These are phyloP conservation scores for Paraphoma sp. DNA, from an alignment of 2,329 filamentous ascomycete genomes.

Conservation along the genomic window DNA sequence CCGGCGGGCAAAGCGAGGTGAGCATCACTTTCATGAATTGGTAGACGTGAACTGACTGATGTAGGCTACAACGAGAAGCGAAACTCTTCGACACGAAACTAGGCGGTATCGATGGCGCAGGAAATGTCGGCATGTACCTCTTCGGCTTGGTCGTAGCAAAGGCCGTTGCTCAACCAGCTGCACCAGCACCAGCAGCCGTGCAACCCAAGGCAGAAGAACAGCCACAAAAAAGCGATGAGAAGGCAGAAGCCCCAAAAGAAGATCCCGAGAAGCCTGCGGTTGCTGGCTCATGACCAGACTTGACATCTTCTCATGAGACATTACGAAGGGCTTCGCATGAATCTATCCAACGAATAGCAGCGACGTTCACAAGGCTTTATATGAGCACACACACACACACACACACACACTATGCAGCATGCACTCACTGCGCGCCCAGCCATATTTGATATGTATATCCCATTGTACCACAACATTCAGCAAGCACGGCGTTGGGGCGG, in stretches of 20 bases:
- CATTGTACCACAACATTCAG: slow-evolving; percentile 7
- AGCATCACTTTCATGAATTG: neutral
- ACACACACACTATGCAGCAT: neutral
- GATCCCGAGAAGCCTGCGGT: slow-evolving; percentile 1
- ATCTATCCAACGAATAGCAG: neutral
- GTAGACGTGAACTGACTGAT: neutral
- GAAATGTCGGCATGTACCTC: slow-evolving; percentile 74
- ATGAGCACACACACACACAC: neutral
- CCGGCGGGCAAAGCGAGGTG: slow-evolving; percentile 75
- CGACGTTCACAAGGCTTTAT: no score
- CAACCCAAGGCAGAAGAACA: slow-evolving; percentile 9
- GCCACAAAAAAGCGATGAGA: slow-evolving; percentile 5
- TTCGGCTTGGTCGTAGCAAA: slow-evolving; percentile 70
- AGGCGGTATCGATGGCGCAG: slow-evolving; percentile 79
- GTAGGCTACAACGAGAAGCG: slow-evolving; percentile 77
- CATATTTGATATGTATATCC: slow-evolving; percentile 1
- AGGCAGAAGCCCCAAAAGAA: neutral
- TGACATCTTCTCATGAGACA: neutral
- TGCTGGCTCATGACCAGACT: slow-evolving; percentile 4
- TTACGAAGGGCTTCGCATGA: neutral
- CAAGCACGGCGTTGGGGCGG: slow-evolving; percentile 13
- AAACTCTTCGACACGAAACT: slow-evolving; percentile 75
- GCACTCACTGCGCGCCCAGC: no score
- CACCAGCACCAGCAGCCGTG: neutral
- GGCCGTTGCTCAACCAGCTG: slow-evolving; percentile 26